Base-by-base conservation (phyloP, 768 basidiomycete genomes). In the Amanita rubescens region DNA sequence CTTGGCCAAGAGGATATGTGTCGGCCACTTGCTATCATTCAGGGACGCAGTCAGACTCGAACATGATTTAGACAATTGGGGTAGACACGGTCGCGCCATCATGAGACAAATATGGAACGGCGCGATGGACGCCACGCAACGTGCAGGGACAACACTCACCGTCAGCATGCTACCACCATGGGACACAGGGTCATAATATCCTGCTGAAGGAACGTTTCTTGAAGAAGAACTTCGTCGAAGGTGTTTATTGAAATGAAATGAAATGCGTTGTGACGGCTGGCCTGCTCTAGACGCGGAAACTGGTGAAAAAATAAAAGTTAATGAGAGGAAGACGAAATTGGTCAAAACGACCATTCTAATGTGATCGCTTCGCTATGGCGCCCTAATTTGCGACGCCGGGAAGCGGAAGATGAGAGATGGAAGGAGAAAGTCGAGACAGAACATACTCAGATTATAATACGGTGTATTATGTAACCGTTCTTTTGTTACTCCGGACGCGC, bases 131-230 rank as follows among this genome's bases (percentile, higher is more conserved):
- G 46, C 42, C 19, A 48, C 39, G 24, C 11, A 19, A 15, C 8
- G 33, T 51, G 53, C 42, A 48, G 47, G 17, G n/a, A n/a, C n/a
- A 22, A 3, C 12, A 71, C 87, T 54, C 59, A 91, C 90, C 17
- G 87, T 86, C 3, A 91, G 68, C 79, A 85, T 79, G 55, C 73
- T 75, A 0, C 91, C 91, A 5, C 87, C 86, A 34, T 63, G 69
- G 9, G 67, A 59, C 7, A 63, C 51, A 1, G 88, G 87, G 55
- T 78, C 71, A 57, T 77, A 83, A 63, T 76, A 93, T 2, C 87
- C 89, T 38, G 65, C 62, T 6, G 73, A 55, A 3, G 84, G 79
- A 12, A 79, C 71, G 51, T 65, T 71, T 53, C 70, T 63, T 20
- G 65, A 51, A n/a, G 35, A 14, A 37, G 57, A 54, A 3, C 46